Evolutionary conservation across 257 asterid genomes (phyloP), one percentile per base, ranked within the genome.

Genomic region (Solanum virginianum): DNA sequence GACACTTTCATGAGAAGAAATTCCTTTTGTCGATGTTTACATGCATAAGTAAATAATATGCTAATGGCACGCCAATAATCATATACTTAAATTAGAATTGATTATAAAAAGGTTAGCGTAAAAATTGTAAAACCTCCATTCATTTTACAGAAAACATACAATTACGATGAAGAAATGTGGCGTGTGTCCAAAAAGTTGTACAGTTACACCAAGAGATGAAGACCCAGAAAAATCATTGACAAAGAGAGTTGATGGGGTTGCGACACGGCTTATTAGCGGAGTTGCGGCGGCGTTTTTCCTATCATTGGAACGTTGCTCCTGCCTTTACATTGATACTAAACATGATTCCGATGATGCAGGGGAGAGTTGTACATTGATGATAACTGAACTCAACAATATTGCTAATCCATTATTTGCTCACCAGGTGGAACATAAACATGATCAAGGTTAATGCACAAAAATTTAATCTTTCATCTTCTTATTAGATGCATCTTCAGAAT

Each of bases 261-360:
- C 90, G 5, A 36, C 89, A 1, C 41, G 92, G 82, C 75, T 93
- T 62, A 29, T 90, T 53, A 71, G 88, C 20, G 90, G 93, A 13
- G 83, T 93, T 15, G 9, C 89, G 1, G 57, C 89, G 0, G 91
- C 83, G 24, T 93, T 93, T 86, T 91, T 93, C 13, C 54, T 90
- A 24, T 89, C 95, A 5, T 69, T 93, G 51, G 92, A 92, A 82
- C 82, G 90, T 65, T 93, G 93, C 80, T 88, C 89, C 24, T 92
- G 96, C 79, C 80, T 92, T 20, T 62, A 75, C 39, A 66, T 92
- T 26, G 88, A 91, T 82, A 93, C 97, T 65, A 87, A 87, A 79
- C 94, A 90, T 11, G 95, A 93, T 65, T 79, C 81, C 2, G 93
- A 90, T 20, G 90, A 85, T 15, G 79, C 24, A 18, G 87, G 88